These are phyloP conservation scores for Penicillium brasilianum DNA, from an alignment of 2,329 filamentous ascomycete species.

Conservation along the genomic window DNA sequence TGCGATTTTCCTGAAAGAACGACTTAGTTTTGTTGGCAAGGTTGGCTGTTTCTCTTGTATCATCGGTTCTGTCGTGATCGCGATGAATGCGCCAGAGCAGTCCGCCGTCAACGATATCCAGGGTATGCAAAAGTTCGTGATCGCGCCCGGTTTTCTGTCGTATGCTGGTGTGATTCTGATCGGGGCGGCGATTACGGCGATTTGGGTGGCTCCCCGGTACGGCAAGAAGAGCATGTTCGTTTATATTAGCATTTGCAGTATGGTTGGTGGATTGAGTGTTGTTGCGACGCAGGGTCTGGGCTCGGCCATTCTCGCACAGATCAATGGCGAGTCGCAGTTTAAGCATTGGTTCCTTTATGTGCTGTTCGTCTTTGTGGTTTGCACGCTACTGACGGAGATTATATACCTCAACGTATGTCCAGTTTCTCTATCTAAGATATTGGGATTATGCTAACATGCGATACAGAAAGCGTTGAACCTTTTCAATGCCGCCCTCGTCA, in stretches of 20 bases:
- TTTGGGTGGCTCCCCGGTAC: constrained; percentile 84
- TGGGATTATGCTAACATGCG: constrained; percentile 13
- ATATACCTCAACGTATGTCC: constrained; percentile 90
- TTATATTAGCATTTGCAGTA: constrained; percentile 93
- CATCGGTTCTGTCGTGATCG: constrained; percentile 89
- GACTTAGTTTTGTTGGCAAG: constrained; percentile 93
- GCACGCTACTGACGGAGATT: constrained; percentile 90
- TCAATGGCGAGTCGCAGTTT: constrained; percentile 81
- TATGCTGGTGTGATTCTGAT: constrained; percentile 85
- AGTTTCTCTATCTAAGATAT: neutral
- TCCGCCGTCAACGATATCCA: constrained; percentile 86
- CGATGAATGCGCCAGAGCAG: constrained; percentile 86
- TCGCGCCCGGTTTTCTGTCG: constrained; percentile 81
- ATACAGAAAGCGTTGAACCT: constrained; percentile 94
- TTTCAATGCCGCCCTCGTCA: constrained; percentile 95
- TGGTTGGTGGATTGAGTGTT: constrained; percentile 91
- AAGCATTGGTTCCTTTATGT: constrained; percentile 98
- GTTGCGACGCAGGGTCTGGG: constrained; percentile 93
- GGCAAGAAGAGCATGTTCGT: constrained; percentile 98
- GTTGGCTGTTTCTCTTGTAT: constrained; percentile 96
- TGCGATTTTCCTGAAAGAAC: constrained; percentile 93
- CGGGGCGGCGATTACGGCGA: constrained; percentile 71
- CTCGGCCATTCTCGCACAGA: constrained; percentile 86
- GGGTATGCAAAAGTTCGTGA: constrained; percentile 87
- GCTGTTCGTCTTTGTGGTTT: constrained; percentile 84